These are phyloP conservation scores for Peniophora sp. DNA, from an alignment of 1,284 basidiomycete species.

Conservation along the genomic window DNA sequence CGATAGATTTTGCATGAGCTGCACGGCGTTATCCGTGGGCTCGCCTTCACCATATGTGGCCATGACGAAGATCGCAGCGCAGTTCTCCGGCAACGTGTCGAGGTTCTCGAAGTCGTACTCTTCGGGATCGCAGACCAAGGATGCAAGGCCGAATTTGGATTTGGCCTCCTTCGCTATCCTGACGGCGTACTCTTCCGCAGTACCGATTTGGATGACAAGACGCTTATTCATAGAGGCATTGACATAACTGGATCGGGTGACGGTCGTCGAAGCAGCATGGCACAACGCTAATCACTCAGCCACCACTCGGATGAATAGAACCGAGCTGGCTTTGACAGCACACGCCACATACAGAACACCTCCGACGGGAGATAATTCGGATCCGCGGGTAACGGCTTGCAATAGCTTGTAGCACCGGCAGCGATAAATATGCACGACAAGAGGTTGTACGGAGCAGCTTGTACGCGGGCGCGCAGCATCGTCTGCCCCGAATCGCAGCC, in stretches of 20 bases:
- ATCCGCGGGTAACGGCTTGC: no score
- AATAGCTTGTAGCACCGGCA: no score
- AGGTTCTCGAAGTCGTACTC: slow-evolving; percentile 98
- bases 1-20: slow-evolving; percentile 86
- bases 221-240: slow-evolving; percentile 73
- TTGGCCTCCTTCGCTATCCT: slow-evolving; percentile 93
- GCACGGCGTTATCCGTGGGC: slow-evolving; percentile 97
- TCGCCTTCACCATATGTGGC: slow-evolving; percentile 99
- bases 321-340: no score
- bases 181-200: slow-evolving; percentile 93
- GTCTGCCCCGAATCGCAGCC: no score
- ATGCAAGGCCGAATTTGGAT: slow-evolving; percentile 86
- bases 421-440: no score
- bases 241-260: not conserved
- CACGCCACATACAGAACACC: no score
- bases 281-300: no score
- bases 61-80: slow-evolving; percentile 88
- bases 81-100: slow-evolving; percentile 83
- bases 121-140: slow-evolving; percentile 91
- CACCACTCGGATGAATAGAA: no score
- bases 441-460: no score
- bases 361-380: no score
- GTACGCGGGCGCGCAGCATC: no score
- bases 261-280: no score
- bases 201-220: slow-evolving; percentile 91